Conservation (phyloP, 2,329 filamentous ascomycete genomes). For the Dactylonectria estremocensis region DNA sequence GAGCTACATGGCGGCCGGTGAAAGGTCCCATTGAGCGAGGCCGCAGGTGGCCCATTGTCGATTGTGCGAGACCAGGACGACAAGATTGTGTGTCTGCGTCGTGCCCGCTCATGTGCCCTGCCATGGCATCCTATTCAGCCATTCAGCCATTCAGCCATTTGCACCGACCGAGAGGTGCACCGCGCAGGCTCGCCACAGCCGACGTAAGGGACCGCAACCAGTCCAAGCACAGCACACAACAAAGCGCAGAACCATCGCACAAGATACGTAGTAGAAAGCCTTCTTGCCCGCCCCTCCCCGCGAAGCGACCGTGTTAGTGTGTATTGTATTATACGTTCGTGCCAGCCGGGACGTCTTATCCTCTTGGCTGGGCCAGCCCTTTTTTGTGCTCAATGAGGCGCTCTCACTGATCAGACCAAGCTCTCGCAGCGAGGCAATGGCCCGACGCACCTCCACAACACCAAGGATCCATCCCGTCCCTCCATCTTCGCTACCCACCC, state of each 20-base stretch:
- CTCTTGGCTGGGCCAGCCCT: constrained; percentile 13
- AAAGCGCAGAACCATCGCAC: constrained; percentile 7
- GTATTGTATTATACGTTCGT: neutral
- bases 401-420: neutral
- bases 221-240: constrained; percentile 17
- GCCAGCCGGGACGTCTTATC: neutral
- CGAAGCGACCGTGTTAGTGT: neutral
- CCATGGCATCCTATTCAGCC: constrained; percentile 28
- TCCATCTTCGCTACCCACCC: constrained; percentile 19
- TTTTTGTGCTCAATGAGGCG: constrained; percentile 6
- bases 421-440: constrained; percentile 17
- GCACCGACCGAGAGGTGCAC: constrained; percentile 31
- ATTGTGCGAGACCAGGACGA: constrained; percentile 29
- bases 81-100: constrained; percentile 21
- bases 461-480: constrained; percentile 29
- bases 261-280: constrained; percentile 7
- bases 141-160: constrained; percentile 21
- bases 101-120: constrained; percentile 31
- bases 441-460: constrained; percentile 29
- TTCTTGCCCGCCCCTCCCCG: constrained; percentile 3
- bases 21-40: constrained; percentile 36
- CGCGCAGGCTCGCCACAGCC: constrained; percentile 43
- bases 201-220: constrained; percentile 36
- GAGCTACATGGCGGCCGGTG: constrained; percentile 37
- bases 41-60: constrained; percentile 40